These are phyloP conservation scores for Oryza nivara DNA, from an alignment of 176 grass and related monocot genomes.

Conservation along the genomic window DNA sequence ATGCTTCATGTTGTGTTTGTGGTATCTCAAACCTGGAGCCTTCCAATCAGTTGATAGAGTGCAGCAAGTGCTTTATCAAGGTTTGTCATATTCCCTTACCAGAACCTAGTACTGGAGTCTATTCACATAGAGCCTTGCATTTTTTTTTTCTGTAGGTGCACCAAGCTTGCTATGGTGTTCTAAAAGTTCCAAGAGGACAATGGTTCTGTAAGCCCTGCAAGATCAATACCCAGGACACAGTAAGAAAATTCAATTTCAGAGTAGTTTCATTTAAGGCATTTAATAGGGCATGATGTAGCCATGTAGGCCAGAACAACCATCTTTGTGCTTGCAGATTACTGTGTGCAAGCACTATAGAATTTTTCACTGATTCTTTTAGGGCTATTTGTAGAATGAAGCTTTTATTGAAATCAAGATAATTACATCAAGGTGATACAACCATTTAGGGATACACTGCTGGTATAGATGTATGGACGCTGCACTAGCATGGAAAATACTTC, in stretches of 20 bases:
- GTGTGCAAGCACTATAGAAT: slow-evolving; percentile 6
- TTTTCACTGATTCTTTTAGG: slow-evolving; percentile 6
- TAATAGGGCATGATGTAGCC: slow-evolving; percentile 7
- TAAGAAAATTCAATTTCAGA: slow-evolving; percentile 48
- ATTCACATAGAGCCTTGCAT: slow-evolving; percentile 44
- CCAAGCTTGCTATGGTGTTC: slow-evolving; percentile 95
- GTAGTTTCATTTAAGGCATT: slow-evolving; percentile 7
- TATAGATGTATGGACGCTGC: background rate
- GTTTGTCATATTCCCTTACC: slow-evolving; percentile 44
- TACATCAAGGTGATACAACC: background rate
- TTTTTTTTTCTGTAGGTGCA: slow-evolving; percentile 69
- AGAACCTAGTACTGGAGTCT: slow-evolving; percentile 31
- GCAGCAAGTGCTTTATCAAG: slow-evolving; percentile 79
- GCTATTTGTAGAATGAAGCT: too few relatives aligned
- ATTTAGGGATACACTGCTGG: slow-evolving; percentile 27
- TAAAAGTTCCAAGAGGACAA: slow-evolving; percentile 73
- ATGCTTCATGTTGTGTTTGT: slow-evolving; percentile 89
- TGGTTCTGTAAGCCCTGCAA: slow-evolving; percentile 96
- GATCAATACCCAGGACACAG: slow-evolving; percentile 52
- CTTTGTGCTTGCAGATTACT: background rate
- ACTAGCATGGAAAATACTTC: slow-evolving; percentile 16
- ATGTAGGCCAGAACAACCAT: slow-evolving; percentile 1
- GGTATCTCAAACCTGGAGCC: slow-evolving; percentile 72
- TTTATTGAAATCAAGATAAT: too few relatives aligned
- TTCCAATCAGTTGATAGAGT: slow-evolving; percentile 75